These are phyloP conservation scores for Rhizophagus sp. DNA, from an alignment of 192 early-diverging fungal species.

Conservation along the genomic window DNA sequence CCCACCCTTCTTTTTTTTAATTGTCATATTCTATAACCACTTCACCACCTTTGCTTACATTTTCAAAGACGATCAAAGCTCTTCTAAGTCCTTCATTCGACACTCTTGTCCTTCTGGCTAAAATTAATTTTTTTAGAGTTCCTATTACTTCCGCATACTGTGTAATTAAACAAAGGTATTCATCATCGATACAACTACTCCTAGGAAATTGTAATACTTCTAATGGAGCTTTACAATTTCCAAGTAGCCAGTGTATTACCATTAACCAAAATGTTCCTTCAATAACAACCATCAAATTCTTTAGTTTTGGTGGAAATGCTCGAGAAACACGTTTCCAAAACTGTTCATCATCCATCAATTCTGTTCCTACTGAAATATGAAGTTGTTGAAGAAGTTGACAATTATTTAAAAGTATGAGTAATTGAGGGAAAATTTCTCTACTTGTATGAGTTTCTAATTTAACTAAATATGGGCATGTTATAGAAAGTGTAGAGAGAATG, in stretches of 20 bases:
- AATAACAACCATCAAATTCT: conserved; percentile 15
- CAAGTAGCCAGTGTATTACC: conserved; percentile 13
- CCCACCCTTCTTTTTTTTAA: background rate
- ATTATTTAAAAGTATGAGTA: background rate
- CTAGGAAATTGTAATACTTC: conserved; percentile 23
- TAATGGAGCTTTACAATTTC: conserved; percentile 6
- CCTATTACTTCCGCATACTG: background rate
- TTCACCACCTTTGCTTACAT: background rate
- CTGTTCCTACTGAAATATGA: conserved; percentile 10
- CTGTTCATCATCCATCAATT: conserved; percentile 12
- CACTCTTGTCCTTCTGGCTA: conserved; percentile 1
- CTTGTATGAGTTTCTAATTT: conserved; percentile 4
- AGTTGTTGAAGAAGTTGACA: background rate
- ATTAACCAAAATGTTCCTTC: conserved; percentile 24
- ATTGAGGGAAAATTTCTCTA: conserved; percentile 1
- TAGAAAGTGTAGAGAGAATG: conserved; percentile 4
- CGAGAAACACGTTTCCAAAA: background rate
- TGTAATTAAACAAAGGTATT: conserved; percentile 5
- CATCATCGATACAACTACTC: conserved; percentile 15
- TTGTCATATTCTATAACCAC: background rate
- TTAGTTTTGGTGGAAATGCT: background rate
- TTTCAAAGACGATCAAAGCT: conserved; percentile 3
- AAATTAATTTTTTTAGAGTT: conserved; percentile 7
- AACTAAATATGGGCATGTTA: background rate
- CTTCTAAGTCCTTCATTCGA: conserved; percentile 7